A percentile compares a stretch with the other conserved stretches of the same genome.
Conservation (phyloP, 441 rosid genomes). For the Gossypium davidsonii region DNA sequence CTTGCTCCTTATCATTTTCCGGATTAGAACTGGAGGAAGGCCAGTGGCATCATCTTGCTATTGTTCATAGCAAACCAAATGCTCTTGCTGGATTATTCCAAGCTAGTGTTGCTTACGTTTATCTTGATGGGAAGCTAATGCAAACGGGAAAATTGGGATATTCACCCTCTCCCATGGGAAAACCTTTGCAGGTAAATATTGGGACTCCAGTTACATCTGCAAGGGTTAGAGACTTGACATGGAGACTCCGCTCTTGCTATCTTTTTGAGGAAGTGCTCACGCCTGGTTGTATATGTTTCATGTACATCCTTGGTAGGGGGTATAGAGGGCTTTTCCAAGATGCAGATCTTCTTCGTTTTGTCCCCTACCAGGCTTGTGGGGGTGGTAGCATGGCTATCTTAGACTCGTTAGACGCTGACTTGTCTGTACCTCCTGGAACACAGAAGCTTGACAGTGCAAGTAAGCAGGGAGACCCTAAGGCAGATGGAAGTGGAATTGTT, state of each 20-base stretch:
- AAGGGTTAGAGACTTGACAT: conserved; percentile 72
- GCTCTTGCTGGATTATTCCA: conserved; percentile 99
- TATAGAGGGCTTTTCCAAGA: conserved; percentile 98
- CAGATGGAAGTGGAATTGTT: conserved; percentile 98
- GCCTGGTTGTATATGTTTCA: conserved; percentile 93
- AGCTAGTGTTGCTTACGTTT: conserved; percentile 95
- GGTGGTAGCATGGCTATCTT: conserved; percentile 99
- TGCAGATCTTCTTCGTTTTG: conserved; percentile 89
- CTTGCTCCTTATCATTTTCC: conserved; percentile 82
- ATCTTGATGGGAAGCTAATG: conserved; percentile 93
- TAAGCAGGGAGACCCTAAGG: conserved; percentile 75
- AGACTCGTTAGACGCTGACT: conserved; percentile 80
- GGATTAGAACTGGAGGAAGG: conserved; percentile 94
- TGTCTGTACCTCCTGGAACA: conserved; percentile 54
- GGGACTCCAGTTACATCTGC: conserved; percentile 87
- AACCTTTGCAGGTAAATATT: conserved; percentile 85
- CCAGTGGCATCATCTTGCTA: conserved; percentile 99
- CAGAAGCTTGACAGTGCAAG: conserved; percentile 65
- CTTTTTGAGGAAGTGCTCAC: conserved; percentile 99
- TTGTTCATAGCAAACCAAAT: conserved; percentile 99
- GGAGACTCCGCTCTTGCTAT: conserved; percentile 98
- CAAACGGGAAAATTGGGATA: conserved; percentile 98
- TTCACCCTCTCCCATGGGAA: conserved; percentile 97
- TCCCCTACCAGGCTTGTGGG: conserved; percentile 98
- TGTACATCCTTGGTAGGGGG: conserved; percentile 99